Evolutionary conservation across 1,284 basidiomycete genomes (phyloP).

Genomic region (Boletus albobrunnescens): DNA sequence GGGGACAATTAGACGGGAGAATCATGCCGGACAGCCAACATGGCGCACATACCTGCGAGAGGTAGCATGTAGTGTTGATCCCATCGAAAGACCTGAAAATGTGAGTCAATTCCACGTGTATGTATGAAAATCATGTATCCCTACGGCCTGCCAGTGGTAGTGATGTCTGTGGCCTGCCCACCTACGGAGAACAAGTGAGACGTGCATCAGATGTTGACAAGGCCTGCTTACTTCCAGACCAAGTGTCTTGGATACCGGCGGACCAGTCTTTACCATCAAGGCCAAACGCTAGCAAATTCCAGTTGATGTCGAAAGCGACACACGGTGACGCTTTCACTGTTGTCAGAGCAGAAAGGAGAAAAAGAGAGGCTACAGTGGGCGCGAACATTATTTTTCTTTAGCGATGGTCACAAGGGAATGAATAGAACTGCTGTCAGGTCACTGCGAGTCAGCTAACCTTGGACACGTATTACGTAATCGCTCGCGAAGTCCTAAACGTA

Average conservation of each 20-base stretch:
- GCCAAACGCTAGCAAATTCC: conserved; percentile 72
- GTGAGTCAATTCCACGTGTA: background rate
- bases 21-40: background rate
- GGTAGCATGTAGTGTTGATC: conserved; percentile 64
- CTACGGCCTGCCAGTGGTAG: conserved; percentile 64
- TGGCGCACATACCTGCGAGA: conserved; percentile 49
- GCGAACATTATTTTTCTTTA: conserved; percentile 35
- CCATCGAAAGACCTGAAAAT: conserved; percentile 61
- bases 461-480: too few relatives aligned
- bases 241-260: conserved; percentile 60
- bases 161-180: conserved; percentile 55
- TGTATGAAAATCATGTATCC: conserved; percentile 28
- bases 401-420: background rate
- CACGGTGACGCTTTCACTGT: conserved; percentile 51
- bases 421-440: too few relatives aligned
- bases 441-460: too few relatives aligned
- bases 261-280: conserved; percentile 72
- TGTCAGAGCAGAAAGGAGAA: conserved; percentile 42
- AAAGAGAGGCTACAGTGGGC: conserved; percentile 57
- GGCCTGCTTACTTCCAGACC: conserved; percentile 51
- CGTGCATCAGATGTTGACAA: background rate
- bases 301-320: conserved; percentile 62
- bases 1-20: conserved; percentile 5
- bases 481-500: too few relatives aligned
- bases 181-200: conserved; percentile 34